phyloP scores from a whole-genome alignment of 2,329 filamentous ascomycete genomes.

The Penicillium sumatraense region DNA sequence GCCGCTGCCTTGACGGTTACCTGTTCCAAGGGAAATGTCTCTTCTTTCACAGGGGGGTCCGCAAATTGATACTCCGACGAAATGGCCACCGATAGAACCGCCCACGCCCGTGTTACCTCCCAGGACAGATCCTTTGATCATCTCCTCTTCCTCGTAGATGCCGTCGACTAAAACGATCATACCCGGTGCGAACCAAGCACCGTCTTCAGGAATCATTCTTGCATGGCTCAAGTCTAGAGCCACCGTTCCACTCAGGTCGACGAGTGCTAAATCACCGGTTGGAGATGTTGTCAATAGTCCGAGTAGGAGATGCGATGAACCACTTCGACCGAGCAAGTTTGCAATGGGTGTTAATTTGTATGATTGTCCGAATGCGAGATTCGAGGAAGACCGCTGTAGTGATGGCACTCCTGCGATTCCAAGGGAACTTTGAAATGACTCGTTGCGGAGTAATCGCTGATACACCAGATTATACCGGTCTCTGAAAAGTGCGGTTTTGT shows the following conservation, averaged over 20 bases:
- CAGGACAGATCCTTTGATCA: slow-evolving; percentile 66
- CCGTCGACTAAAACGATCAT: slow-evolving; percentile 97
- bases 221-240: slow-evolving; percentile 81
- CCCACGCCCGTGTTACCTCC: slow-evolving; percentile 82
- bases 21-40: slow-evolving; percentile 75
- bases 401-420: slow-evolving; percentile 62
- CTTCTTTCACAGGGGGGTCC: slow-evolving; percentile 90
- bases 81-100: slow-evolving; percentile 87
- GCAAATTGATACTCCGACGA: slow-evolving; percentile 87
- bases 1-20: slow-evolving; percentile 46
- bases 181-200: slow-evolving; percentile 89
- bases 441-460: slow-evolving; percentile 88
- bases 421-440: slow-evolving; percentile 86
- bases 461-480: slow-evolving; percentile 92
- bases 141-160: slow-evolving; percentile 93
- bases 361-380: slow-evolving; percentile 62
- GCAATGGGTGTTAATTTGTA: slow-evolving; percentile 90
- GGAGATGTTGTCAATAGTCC: slow-evolving; percentile 82
- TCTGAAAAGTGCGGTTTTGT: slow-evolving; percentile 84
- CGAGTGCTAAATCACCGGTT: slow-evolving; percentile 79
- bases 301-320: slow-evolving; percentile 82
- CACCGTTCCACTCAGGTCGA: slow-evolving; percentile 87
- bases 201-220: slow-evolving; percentile 79
- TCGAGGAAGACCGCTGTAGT: slow-evolving; percentile 63
- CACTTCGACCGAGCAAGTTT: slow-evolving; percentile 75